Evolutionary conservation across 768 basidiomycete genomes (phyloP).

Genomic region (Termitomyces sp.): DNA sequence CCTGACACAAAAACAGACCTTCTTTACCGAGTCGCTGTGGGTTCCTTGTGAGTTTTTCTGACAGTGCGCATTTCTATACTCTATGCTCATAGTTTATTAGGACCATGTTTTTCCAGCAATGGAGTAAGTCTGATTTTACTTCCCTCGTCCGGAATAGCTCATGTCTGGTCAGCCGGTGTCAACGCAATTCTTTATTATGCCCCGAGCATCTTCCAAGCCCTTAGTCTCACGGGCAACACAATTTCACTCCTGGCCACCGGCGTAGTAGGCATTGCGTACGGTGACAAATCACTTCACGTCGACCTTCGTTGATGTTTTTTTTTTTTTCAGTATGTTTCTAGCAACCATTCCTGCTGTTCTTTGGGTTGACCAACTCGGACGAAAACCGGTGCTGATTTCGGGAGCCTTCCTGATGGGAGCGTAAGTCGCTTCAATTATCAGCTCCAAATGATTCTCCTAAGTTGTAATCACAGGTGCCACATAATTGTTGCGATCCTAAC

Average conservation of each 20-base stretch:
- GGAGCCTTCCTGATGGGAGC: conserved; percentile 71
- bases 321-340: conserved; percentile 55
- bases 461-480: conserved; percentile 45
- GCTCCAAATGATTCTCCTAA: not conserved
- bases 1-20: conserved; percentile 34
- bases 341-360: conserved; percentile 80
- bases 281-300: conserved; percentile 1
- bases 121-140: conserved; percentile 39
- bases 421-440: conserved; percentile 28
- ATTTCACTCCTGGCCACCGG: conserved; percentile 53
- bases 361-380: conserved; percentile 75
- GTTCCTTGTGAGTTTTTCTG: conserved; percentile 40
- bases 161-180: conserved; percentile 41
- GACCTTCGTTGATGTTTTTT: not conserved
- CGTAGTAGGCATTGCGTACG: conserved; percentile 76
- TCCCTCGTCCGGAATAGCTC: not conserved
- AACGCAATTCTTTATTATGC: conserved; percentile 79
- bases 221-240: conserved; percentile 61
- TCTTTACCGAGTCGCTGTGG: conserved; percentile 59
- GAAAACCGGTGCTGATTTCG: conserved; percentile 70
- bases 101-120: conserved; percentile 81
- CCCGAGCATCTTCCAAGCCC: conserved; percentile 58
- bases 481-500: conserved; percentile 66
- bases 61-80: not conserved
- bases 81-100: conserved; percentile 21